A percentile compares a stretch with the other conserved stretches of the same genome.
These are phyloP conservation scores for Clarireedia monteithiana DNA, from an alignment of 2,329 filamentous ascomycete species.

Conservation along the genomic window DNA sequence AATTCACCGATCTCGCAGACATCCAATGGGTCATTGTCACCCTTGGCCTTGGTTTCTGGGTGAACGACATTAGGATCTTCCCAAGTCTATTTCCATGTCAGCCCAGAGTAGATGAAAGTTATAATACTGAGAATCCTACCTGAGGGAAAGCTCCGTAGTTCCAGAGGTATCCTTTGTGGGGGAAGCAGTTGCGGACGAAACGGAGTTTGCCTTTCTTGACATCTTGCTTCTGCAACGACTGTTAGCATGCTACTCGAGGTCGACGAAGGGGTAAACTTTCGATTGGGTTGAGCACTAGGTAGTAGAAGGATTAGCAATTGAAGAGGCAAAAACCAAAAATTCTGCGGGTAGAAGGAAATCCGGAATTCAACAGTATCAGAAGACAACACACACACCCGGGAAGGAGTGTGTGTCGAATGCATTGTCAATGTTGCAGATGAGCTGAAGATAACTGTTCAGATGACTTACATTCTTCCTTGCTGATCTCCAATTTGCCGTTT, in stretches of 20 bases:
- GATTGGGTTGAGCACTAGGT: constrained; percentile 10
- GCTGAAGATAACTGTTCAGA: too few species aligned
- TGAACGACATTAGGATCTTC: constrained; percentile 94
- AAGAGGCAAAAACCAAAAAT: neutral
- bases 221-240: constrained; percentile 66
- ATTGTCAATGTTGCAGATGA: too few species aligned
- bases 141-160: constrained; percentile 99
- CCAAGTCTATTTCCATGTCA: constrained; percentile 64
- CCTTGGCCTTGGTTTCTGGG: constrained; percentile 99
- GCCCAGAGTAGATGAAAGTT: neutral
- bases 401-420: too few species aligned
- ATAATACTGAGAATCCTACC: constrained; percentile 43
- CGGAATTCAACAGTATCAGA: neutral
- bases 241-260: neutral
- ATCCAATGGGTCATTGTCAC: constrained; percentile 98
- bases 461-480: constrained; percentile 44
- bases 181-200: constrained; percentile 99
- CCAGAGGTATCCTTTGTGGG: constrained; percentile 99
- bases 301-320: neutral
- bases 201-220: constrained; percentile 99
- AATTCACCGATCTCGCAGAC: constrained; percentile 99
- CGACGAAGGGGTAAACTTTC: neutral
- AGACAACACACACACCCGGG: neutral
- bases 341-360: neutral
- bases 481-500: constrained; percentile 94